phyloP scores from a whole-genome alignment of 192 early-diverging fungal genomes.

The Thamnidium elegans region DNA sequence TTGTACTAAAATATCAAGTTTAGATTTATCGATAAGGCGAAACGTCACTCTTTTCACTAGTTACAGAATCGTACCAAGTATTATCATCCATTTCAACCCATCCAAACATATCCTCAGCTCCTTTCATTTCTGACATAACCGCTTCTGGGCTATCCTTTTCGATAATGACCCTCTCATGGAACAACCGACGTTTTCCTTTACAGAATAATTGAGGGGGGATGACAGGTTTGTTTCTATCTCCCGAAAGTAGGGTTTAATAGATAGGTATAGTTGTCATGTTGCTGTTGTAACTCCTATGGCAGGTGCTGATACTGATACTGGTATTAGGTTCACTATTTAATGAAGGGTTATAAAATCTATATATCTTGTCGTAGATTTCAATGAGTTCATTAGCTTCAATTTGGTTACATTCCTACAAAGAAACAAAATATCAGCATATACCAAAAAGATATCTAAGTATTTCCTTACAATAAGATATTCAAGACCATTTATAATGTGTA shows the following conservation, averaged over 20 bases:
- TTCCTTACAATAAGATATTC: no score
- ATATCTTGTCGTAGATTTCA: no score
- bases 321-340: neutral
- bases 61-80: slow-evolving; percentile 2
- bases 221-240: neutral
- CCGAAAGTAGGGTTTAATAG: neutral
- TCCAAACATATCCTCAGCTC: neutral
- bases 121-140: neutral
- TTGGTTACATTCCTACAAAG: no score
- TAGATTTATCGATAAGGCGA: neutral
- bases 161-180: neutral
- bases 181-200: slow-evolving; percentile 1
- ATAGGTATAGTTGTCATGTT: neutral
- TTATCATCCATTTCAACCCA: slow-evolving; percentile 2
- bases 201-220: neutral
- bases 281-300: neutral
- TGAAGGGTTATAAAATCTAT: neutral
- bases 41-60: neutral
- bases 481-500: no score
- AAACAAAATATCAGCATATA: no score
- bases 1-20: slow-evolving; percentile 6
- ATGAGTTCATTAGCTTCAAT: no score
- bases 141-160: neutral
- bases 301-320: neutral
- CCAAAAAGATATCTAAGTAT: no score